These are phyloP conservation scores for Chrysoporthe austroafricana DNA, from an alignment of 2,329 filamentous ascomycete species.

Conservation along the genomic window DNA sequence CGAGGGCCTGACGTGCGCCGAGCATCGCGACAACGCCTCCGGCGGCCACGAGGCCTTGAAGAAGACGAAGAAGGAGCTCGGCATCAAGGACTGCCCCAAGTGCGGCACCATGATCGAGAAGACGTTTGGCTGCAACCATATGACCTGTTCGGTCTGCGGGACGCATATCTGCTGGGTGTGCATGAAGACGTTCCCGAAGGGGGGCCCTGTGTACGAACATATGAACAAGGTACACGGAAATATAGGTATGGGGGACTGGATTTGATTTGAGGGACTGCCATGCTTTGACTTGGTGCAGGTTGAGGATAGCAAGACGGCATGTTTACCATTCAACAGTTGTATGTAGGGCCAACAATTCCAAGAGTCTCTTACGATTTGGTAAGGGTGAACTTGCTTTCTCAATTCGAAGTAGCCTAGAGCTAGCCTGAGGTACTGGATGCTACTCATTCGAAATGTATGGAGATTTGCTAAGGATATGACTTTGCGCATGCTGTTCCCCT, in stretches of 20 bases:
- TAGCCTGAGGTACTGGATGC: no score
- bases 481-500: no score
- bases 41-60: constrained; percentile 35
- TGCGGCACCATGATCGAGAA: constrained; percentile 49
- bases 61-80: constrained; percentile 39
- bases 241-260: not conserved
- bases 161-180: constrained; percentile 55
- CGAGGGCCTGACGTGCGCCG: constrained; percentile 39
- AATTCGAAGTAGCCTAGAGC: no score
- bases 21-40: constrained; percentile 36
- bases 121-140: constrained; percentile 50
- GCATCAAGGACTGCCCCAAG: constrained; percentile 46
- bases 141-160: constrained; percentile 45
- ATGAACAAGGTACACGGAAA: constrained; percentile 35
- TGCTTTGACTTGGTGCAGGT: not conserved
- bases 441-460: no score
- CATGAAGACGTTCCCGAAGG: constrained; percentile 39
- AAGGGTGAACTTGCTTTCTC: no score
- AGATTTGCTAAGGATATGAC: no score
- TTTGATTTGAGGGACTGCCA: no score
- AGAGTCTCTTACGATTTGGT: no score
- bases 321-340: no score
- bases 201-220: constrained; percentile 34
- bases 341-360: no score
- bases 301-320: no score